Evolutionary conservation across 2,329 filamentous ascomycete genomes (phyloP).

Genomic region (Xylariaceae sp.): DNA sequence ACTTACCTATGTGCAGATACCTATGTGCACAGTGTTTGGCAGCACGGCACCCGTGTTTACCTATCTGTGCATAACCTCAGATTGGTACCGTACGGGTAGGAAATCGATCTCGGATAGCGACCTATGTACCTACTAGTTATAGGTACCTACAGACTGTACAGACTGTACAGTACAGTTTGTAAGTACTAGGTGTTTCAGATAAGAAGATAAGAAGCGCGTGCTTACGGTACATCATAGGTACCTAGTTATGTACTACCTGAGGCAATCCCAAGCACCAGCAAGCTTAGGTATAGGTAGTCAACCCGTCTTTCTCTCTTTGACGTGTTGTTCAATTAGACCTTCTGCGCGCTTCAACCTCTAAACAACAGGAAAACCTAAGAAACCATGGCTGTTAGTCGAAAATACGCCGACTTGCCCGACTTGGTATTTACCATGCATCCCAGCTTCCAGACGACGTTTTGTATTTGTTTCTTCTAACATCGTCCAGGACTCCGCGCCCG

Average conservation of each 20-base stretch:
- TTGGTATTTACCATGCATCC: constrained; percentile 46
- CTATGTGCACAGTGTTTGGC: no score
- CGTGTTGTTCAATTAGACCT: background rate
- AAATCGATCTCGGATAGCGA: no score
- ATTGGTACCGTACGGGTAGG: no score
- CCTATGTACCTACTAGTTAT: no score
- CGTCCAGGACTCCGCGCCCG: constrained; percentile 78
- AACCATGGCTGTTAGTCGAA: constrained; percentile 67
- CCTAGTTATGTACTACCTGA: no score
- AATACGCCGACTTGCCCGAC: constrained; percentile 77
- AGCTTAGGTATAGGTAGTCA: background rate
- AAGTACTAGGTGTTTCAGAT: background rate
- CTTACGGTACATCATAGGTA: background rate
- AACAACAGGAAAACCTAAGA: background rate
- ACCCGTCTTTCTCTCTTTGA: background rate
- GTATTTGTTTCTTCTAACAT: constrained; percentile 8
- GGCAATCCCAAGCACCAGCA: no score
- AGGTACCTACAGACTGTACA: no score
- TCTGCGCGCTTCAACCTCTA: background rate
- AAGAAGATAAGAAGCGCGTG: background rate
- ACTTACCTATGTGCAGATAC: no score
- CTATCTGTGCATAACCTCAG: no score
- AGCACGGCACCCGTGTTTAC: no score
- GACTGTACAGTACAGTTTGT: no score
- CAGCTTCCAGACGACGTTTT: background rate